These are phyloP conservation scores for Chaetomium strumarium DNA, from an alignment of 2,329 filamentous ascomycete species.

Conservation along the genomic window DNA sequence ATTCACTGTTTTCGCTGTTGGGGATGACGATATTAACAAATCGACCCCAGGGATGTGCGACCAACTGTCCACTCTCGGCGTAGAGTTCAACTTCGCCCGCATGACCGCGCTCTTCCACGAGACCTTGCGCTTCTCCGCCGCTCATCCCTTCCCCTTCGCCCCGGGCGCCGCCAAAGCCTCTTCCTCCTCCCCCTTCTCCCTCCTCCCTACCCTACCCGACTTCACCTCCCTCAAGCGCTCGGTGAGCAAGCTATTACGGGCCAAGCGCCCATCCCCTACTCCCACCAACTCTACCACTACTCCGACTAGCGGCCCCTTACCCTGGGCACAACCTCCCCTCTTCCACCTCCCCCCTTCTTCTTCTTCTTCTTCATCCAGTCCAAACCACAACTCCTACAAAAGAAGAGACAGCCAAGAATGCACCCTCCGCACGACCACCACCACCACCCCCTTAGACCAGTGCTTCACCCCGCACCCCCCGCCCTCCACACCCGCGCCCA, in stretches of 20 bases:
- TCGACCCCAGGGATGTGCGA: constrained; percentile 31
- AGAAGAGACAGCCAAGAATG: constrained; percentile 27
- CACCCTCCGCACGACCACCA: constrained; percentile 3
- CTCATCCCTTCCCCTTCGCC: constrained; percentile 30
- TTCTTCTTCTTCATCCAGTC: background rate
- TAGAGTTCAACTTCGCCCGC: constrained; percentile 28
- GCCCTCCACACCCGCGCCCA: constrained; percentile 17
- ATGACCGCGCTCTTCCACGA: constrained; percentile 26
- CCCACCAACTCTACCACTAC: background rate
- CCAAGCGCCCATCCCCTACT: background rate
- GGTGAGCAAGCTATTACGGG: constrained; percentile 10
- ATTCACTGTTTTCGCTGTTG: background rate
- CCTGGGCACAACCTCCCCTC: constrained; percentile 17
- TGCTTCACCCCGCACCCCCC: constrained; percentile 15
- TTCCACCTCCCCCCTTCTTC: constrained; percentile 1
- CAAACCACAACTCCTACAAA: too few relatives aligned
- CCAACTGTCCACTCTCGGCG: constrained; percentile 29
- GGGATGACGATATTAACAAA: background rate
- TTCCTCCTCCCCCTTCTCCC: background rate
- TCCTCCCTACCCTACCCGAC: constrained; percentile 17
- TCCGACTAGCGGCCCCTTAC: constrained; percentile 4
- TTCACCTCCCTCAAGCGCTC: constrained; percentile 15
- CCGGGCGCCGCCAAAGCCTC: constrained; percentile 6
- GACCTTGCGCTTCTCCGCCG: constrained; percentile 29
- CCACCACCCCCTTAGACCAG: background rate